These are phyloP conservation scores for Talaromyces sp. DNA, from an alignment of 2,329 filamentous ascomycete species.

Conservation along the genomic window DNA sequence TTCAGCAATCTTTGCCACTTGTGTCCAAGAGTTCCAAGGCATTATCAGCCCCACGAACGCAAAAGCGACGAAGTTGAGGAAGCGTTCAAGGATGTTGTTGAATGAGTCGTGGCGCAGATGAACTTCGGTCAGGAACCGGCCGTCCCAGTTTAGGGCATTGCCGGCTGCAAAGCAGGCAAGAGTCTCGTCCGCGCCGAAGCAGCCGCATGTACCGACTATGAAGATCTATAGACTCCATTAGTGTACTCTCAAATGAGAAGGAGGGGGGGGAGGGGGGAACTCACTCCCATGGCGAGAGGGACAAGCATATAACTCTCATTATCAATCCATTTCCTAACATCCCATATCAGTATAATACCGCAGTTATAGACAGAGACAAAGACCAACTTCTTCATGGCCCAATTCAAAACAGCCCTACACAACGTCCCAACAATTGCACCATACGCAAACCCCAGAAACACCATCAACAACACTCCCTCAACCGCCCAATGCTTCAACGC, in stretches of 20 bases:
- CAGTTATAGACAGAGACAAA: background rate
- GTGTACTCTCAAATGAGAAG: background rate
- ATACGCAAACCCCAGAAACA: slow-evolving; percentile 53
- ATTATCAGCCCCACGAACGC: slow-evolving; percentile 58
- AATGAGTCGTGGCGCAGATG: slow-evolving; percentile 59
- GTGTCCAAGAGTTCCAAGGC: slow-evolving; percentile 56
- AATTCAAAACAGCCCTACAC: slow-evolving; percentile 48
- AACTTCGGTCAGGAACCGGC: slow-evolving; percentile 56
- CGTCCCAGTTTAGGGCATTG: slow-evolving; percentile 61
- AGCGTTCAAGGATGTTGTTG: slow-evolving; percentile 56
- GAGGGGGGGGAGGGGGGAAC: slow-evolving; percentile 10
- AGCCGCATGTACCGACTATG: slow-evolving; percentile 56
- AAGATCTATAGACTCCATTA: slow-evolving; percentile 46
- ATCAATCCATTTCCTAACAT: slow-evolving; percentile 53
- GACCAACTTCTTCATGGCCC: slow-evolving; percentile 32
- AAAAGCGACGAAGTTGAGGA: slow-evolving; percentile 61
- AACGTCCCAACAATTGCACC: slow-evolving; percentile 52
- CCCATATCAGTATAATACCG: slow-evolving; percentile 17
- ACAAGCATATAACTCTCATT: slow-evolving; percentile 54
- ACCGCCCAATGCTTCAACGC: slow-evolving; percentile 58
- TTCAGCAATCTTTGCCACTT: slow-evolving; percentile 39
- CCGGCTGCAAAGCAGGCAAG: slow-evolving; percentile 61
- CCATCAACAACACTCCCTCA: slow-evolving; percentile 60
- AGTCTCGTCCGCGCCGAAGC: slow-evolving; percentile 58
- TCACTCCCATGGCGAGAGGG: slow-evolving; percentile 50